phyloP scores from a whole-genome alignment of 1,284 basidiomycete species.

The Ceratobasidium sp. region DNA sequence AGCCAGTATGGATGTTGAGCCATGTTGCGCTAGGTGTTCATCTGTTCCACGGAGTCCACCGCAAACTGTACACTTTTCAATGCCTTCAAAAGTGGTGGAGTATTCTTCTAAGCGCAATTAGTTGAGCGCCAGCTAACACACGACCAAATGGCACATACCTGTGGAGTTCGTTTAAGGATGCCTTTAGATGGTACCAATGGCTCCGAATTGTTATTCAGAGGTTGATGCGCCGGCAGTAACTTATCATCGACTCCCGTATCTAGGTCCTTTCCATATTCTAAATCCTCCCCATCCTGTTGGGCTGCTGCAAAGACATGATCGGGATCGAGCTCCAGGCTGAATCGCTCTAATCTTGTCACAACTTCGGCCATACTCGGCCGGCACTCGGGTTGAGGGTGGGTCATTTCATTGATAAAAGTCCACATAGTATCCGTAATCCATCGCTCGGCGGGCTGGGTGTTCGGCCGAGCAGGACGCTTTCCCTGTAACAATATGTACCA shows the following conservation, averaged over 20 bases:
- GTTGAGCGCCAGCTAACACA: background rate
- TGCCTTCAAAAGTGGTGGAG: background rate
- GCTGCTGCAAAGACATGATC: background rate
- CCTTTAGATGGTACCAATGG: background rate
- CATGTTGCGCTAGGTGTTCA: too few species aligned
- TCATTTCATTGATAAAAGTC: slow-evolving; percentile 30
- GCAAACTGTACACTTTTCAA: slow-evolving; percentile 6
- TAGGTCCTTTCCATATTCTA: background rate
- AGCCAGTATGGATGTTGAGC: too few species aligned
- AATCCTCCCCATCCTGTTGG: background rate
- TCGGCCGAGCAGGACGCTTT: slow-evolving; percentile 12
- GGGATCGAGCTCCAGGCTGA: slow-evolving; percentile 9
- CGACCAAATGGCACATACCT: background rate
- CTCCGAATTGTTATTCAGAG: background rate
- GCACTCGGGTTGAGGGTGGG: slow-evolving; percentile 17
- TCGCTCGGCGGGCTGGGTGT: background rate
- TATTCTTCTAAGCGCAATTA: background rate
- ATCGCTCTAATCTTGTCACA: slow-evolving; percentile 12
- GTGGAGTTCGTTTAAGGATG: background rate
- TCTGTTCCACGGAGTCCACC: background rate
- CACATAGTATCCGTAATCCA: slow-evolving; percentile 26
- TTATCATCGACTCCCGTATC: background rate
- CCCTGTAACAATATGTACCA: slow-evolving; percentile 24
- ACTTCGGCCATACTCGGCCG: slow-evolving; percentile 22
- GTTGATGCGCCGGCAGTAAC: too few species aligned